Evolutionary conservation across 2,329 filamentous ascomycete species (phyloP), one percentile per base, ranked within the genome.

Genomic region (Macrophomina pseudophaseolina): DNA sequence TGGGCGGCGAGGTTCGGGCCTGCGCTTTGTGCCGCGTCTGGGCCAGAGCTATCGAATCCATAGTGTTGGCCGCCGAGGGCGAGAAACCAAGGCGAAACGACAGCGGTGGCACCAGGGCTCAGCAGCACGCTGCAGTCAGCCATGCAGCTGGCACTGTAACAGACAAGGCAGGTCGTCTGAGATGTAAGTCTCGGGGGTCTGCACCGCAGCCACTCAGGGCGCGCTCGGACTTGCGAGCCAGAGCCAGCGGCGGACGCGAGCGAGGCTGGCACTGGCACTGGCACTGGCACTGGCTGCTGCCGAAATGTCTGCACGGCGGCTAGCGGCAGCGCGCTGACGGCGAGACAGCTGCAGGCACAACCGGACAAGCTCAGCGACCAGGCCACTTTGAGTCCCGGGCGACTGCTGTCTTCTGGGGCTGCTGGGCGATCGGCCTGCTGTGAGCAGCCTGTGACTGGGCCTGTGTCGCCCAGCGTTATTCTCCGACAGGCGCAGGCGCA

Each of bases 71-170:
- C 54, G 18, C 54, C 44, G 54, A 40, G 12, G 18, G 14, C 16
- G 40, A 60, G n/a, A 35, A 38, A 38, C n/a, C 16, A 30, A 23
- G 16, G 58, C 58, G 58, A 62, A 62, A 62, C 58, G 49, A 7
- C 30, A 30, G 42, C 32, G 4, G 44, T 49, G 44, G 18, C 58
- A 62, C 58, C 49, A 46, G 40, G 54, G 40, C 40, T 33, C 56
- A 48, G 28, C n/a, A 59, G 35, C n/a, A 7, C 44, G 58, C 58
- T 62, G 58, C 58, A 62, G 58, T 62, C 58, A 62, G 58, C 58
- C 58, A 62, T 62, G 58, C 58, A 62, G 44, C 42, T 7, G 32
- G 32, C 58, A n/a, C 58, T 62, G 58, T 18, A 62, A 62, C 46
- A 62, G 58, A 49, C 30, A 60, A 35, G 44, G 40, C 56, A 60